phyloP scores from a whole-genome alignment of 371 early-diverging fungal species.

The Mucor irregularis region DNA sequence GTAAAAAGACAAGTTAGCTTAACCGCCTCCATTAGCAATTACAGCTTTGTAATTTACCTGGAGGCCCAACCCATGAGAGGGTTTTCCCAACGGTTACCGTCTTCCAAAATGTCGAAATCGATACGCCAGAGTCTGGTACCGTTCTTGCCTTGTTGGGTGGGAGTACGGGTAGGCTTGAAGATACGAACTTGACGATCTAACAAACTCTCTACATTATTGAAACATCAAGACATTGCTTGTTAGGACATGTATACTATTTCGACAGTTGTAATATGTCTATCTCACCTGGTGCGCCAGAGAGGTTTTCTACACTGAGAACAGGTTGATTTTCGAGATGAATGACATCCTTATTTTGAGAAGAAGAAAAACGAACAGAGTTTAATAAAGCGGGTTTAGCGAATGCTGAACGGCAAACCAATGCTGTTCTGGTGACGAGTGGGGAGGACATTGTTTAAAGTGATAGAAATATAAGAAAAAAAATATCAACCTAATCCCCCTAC shows the following conservation, averaged over 20 bases:
- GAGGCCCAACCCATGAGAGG: conserved; percentile 94
- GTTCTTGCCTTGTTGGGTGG: conserved; percentile 84
- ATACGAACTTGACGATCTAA: conserved; percentile 82
- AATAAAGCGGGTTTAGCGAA: conserved; percentile 26
- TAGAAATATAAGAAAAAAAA: conserved; percentile 2
- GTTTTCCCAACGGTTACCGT: conserved; percentile 89
- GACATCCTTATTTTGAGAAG: conserved; percentile 28
- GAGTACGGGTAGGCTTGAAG: conserved; percentile 79
- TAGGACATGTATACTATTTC: conserved; percentile 33
- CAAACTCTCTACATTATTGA: conserved; percentile 41
- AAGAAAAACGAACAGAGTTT: conserved; percentile 20
- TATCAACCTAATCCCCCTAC: neutral
- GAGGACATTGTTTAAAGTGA: conserved; percentile 20
- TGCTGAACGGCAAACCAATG: conserved; percentile 21
- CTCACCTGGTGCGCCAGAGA: conserved; percentile 55
- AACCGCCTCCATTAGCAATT: neutral
- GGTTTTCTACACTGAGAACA: conserved; percentile 32
- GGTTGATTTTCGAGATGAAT: conserved; percentile 29
- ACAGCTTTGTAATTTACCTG: conserved; percentile 52
- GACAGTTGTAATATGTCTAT: conserved; percentile 17
- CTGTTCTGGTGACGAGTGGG: conserved; percentile 32
- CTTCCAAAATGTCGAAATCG: conserved; percentile 79
- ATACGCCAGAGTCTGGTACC: conserved; percentile 84
- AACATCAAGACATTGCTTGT: neutral
- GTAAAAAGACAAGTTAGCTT: neutral